Conservation (phyloP, 2,329 filamentous ascomycete species). For the Epichloe brachyelytri region DNA sequence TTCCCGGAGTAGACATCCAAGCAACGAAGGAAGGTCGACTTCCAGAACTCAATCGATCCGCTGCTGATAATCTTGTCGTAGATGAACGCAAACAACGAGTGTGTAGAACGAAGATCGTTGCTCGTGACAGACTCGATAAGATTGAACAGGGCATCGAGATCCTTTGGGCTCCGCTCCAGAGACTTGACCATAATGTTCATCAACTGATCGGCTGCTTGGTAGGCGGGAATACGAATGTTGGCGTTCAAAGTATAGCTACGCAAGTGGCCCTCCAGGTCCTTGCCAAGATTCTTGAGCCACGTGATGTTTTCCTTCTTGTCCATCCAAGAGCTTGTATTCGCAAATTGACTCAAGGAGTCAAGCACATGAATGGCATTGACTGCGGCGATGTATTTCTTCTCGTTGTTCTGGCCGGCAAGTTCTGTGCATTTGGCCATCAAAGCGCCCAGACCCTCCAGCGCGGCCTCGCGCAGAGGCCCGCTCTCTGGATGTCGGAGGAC, state of each 20-base stretch:
- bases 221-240: slow-evolving; percentile 66
- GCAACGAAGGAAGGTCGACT: slow-evolving; percentile 67
- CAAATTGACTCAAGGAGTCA: slow-evolving; percentile 59
- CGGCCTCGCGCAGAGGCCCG: slow-evolving; percentile 57
- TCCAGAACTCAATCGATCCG: slow-evolving; percentile 77
- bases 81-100: slow-evolving; percentile 67
- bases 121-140: slow-evolving; percentile 74
- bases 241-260: slow-evolving; percentile 56
- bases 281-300: slow-evolving; percentile 55
- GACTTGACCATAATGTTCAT: slow-evolving; percentile 77
- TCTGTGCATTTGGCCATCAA: slow-evolving; percentile 58
- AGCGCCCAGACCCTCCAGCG: slow-evolving; percentile 58
- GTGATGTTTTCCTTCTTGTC: slow-evolving; percentile 47
- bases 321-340: slow-evolving; percentile 58
- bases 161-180: slow-evolving; percentile 58
- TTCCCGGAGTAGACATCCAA: slow-evolving; percentile 77
- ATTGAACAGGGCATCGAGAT: slow-evolving; percentile 73
- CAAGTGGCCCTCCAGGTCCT: slow-evolving; percentile 65
- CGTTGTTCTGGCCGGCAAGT: slow-evolving; percentile 49
- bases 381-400: slow-evolving; percentile 54
- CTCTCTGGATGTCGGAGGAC: slow-evolving; percentile 67
- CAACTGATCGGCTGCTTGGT: slow-evolving; percentile 80
- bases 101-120: slow-evolving; percentile 66
- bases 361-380: slow-evolving; percentile 84
- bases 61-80: slow-evolving; percentile 75